Evolutionary conservation across 768 basidiomycete species (phyloP), one percentile per base, ranked within the genome.

Genomic region (Leccinum olivaceopallidum): DNA sequence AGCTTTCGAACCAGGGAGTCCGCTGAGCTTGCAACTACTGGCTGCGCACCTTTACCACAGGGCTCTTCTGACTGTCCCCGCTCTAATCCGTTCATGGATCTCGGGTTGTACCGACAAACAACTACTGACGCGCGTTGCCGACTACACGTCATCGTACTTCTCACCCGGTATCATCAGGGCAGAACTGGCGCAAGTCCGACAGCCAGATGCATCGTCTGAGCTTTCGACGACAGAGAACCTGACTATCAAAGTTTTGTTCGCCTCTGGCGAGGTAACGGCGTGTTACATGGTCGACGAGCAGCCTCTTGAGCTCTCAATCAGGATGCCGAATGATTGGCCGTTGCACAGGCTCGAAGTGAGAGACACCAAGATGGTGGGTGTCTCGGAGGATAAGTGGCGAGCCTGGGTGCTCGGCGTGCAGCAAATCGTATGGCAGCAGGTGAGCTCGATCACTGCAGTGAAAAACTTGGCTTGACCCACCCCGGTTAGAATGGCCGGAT

Each of bases 401-500:
- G 89, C 90, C 1, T 99, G 96, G 97, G 80, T 96, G 58, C 80
- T 98, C 24, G 92, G 87, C 16, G 89, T 98, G 37, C 94, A 95
- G 71, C 95, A 96, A 76, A 87, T 89, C 30, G 85, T 95, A 52
- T 93, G 89, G 78, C 85, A 89, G 16, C 89, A 95, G 75, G 95
- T 95, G 65, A 58, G 86, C 4, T 32, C 76, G 7, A 34, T 24
- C 24, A 51, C 10, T 34, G n/a, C 13, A n/a, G 53, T 3, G 49
- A 26, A 26, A 22, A 22, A 54, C 10, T 20, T n/a, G 30, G 30
- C 50, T 49, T 55, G 30, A 59, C 30, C 24, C 2, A 3, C 52
- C 32, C 14, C 49, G 2, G 8, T 30, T 71, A 97, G 95, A 95
- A 94, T 66, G 95, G 95, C 6, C 84, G 88, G 53, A 88, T 99